phyloP scores from a whole-genome alignment of 345 rosid genomes.

The Pelargonium nanum region DNA sequence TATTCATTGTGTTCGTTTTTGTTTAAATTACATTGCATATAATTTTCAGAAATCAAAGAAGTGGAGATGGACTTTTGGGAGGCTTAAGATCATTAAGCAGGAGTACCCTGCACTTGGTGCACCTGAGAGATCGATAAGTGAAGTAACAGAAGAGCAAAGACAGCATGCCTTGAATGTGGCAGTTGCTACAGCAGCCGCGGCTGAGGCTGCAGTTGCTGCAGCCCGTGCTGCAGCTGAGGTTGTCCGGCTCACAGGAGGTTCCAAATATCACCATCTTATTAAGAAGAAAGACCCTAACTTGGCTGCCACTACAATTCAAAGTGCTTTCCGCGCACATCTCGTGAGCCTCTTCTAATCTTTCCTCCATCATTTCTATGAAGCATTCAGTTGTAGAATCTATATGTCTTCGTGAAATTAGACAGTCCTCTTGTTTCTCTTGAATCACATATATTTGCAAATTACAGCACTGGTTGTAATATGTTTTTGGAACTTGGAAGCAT shows the following conservation, averaged over 20 bases:
- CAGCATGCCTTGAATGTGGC: constrained; percentile 76
- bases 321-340: constrained; percentile 66
- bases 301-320: constrained; percentile 74
- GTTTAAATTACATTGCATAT: background rate
- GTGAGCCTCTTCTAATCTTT: constrained; percentile 29
- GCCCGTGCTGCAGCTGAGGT: constrained; percentile 91
- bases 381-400: background rate
- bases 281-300: constrained; percentile 17
- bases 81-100: constrained; percentile 36
- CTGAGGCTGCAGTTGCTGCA: constrained; percentile 82
- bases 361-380: background rate
- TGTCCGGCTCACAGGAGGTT: constrained; percentile 46
- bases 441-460: too few species aligned
- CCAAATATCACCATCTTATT: constrained; percentile 23
- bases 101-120: constrained; percentile 38
- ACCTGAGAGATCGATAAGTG: constrained; percentile 28
- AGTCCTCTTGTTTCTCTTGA: background rate
- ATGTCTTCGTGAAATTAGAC: background rate
- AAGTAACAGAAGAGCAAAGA: constrained; percentile 64
- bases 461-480: too few species aligned
- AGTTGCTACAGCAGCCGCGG: constrained; percentile 76
- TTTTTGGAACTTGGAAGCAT: too few species aligned
- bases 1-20: background rate
- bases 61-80: constrained; percentile 44
- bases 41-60: constrained; percentile 35